These are phyloP conservation scores for Drechslera avenae DNA, from an alignment of 2,329 filamentous ascomycete species.

Conservation along the genomic window DNA sequence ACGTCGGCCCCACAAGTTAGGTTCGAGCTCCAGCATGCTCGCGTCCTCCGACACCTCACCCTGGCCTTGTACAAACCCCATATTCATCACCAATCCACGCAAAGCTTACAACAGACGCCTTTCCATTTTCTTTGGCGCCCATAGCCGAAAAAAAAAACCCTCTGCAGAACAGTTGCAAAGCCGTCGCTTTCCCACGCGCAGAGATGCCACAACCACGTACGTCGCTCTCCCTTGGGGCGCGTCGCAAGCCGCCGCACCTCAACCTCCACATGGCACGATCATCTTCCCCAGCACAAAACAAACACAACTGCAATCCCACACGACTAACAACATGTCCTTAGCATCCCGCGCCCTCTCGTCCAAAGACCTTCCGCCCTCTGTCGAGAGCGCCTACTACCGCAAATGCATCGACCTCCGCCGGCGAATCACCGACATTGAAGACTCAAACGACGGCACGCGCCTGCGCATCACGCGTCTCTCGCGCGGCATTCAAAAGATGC, in stretches of 20 bases:
- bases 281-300: too few species aligned
- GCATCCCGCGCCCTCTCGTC: conserved; percentile 40
- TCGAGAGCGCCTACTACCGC: conserved; percentile 92
- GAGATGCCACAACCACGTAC: conserved; percentile 33
- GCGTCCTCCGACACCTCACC: conserved; percentile 5
- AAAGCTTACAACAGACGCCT: neutral
- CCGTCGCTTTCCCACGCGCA: neutral
- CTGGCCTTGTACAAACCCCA: conserved; percentile 1
- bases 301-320: neutral
- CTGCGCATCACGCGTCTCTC: conserved; percentile 79
- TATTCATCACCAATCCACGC: neutral
- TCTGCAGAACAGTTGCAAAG: neutral
- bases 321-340: conserved; percentile 13
- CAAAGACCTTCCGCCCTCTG: conserved; percentile 73
- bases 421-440: conserved; percentile 88
- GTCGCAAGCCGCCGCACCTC: neutral
- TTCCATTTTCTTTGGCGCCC: neutral
- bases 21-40: conserved; percentile 20
- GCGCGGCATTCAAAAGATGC: conserved; percentile 87
- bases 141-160: neutral
- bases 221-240: conserved; percentile 3
- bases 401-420: conserved; percentile 96
- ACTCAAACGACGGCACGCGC: conserved; percentile 83
- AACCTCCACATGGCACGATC: too few species aligned
- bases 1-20: conserved; percentile 17